These are phyloP conservation scores for Coelastrella sp. DNA, from an alignment of 139 green algal species.

Conservation along the genomic window DNA sequence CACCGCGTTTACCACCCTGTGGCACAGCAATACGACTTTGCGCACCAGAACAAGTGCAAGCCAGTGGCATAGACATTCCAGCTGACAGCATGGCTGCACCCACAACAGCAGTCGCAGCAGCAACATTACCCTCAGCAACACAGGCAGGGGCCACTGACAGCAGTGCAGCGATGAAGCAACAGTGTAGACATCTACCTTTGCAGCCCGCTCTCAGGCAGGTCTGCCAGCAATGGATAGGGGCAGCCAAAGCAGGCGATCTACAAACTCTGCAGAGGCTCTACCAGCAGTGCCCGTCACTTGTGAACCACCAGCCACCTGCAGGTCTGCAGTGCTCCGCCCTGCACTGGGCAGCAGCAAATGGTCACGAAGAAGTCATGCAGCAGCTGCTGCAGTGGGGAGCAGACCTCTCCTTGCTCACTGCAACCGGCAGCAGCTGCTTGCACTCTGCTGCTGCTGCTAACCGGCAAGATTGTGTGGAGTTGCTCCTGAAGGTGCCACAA, in stretches of 20 bases:
- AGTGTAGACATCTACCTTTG: no score
- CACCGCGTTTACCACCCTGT: no score
- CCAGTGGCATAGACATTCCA: no score
- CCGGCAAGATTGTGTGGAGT: neutral
- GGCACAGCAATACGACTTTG: no score
- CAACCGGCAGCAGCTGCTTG: conserved; percentile 5
- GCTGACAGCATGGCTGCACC: no score
- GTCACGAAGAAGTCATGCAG: conserved; percentile 12
- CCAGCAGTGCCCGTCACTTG: neutral
- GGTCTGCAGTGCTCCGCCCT: conserved; percentile 5
- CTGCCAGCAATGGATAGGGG: conserved; percentile 27
- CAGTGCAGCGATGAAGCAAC: no score
- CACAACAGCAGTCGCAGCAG: neutral
- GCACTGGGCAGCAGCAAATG: conserved; percentile 19
- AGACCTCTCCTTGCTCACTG: neutral
- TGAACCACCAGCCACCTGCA: neutral
- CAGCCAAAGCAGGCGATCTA: conserved; percentile 20
- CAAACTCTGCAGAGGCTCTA: neutral
- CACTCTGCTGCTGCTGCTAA: conserved; percentile 26
- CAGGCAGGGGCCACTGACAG: neutral
- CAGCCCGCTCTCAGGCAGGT: neutral
- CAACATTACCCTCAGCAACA: neutral
- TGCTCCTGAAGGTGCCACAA: conserved; percentile 3
- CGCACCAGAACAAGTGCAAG: no score
- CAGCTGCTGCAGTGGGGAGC: conserved; percentile 1